A percentile compares a stretch with the other conserved stretches of the same genome.
phyloP scores from a whole-genome alignment of 371 early-diverging fungal genomes.

The Syncephalastrum racemosum region DNA sequence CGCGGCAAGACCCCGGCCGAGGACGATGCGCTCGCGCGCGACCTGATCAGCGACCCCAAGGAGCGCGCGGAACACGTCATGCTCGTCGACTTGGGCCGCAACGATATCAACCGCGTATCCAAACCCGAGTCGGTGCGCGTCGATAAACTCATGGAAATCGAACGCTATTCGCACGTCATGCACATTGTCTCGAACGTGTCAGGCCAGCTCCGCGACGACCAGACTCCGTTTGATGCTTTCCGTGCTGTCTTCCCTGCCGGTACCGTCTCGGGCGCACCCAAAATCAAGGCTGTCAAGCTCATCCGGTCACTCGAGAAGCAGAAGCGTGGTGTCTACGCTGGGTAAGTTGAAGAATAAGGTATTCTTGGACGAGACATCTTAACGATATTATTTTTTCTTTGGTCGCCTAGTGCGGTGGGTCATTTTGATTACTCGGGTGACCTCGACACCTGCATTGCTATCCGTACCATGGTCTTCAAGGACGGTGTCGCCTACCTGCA shows the following conservation, averaged over 20 bases:
- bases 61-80: constrained; percentile 97
- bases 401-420: constrained; percentile 69
- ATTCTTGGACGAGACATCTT: not conserved
- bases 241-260: constrained; percentile 97
- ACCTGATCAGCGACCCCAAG: constrained; percentile 85
- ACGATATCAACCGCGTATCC: constrained; percentile 96
- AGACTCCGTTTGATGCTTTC: constrained; percentile 94
- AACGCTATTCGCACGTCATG: constrained; percentile 96
- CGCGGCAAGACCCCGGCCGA: constrained; percentile 83
- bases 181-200: constrained; percentile 95
- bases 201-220: constrained; percentile 82
- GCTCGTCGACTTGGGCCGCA: constrained; percentile 97
- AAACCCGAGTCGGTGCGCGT: constrained; percentile 89
- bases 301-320: constrained; percentile 88
- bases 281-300: constrained; percentile 94
- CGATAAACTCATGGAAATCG: constrained; percentile 95
- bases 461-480: constrained; percentile 96
- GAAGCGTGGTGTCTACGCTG: constrained; percentile 95
- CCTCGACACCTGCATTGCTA: constrained; percentile 96
- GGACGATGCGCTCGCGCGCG: constrained; percentile 82
- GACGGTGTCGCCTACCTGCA: constrained; percentile 93
- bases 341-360: constrained; percentile 33
- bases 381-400: not conserved
- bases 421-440: constrained; percentile 92
- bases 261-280: constrained; percentile 96